Percentiles rank a stretch among this genome's conserved stretches.
Conservation (phyloP, 2,329 filamentous ascomycete species). For the Pleochaeta shiraiana region DNA sequence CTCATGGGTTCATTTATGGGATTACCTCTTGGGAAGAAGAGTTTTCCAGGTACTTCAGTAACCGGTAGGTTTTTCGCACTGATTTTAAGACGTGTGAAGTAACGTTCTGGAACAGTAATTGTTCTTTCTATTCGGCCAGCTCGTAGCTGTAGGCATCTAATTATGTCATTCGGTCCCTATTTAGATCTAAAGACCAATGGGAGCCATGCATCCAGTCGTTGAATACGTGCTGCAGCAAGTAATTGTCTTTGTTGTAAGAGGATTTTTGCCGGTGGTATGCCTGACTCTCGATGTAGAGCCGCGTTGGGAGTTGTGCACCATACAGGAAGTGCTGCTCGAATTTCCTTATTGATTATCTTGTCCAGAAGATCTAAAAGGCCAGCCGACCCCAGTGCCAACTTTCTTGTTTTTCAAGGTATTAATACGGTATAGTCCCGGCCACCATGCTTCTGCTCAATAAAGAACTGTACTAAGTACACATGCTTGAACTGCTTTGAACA, state of each 20-base stretch:
- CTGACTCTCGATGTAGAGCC: not conserved
- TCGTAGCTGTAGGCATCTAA: not conserved
- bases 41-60: not conserved
- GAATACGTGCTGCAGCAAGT: not conserved
- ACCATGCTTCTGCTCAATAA: not conserved
- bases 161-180: not conserved
- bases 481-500: not conserved
- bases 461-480: not conserved
- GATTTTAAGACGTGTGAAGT: not conserved
- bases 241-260: not conserved
- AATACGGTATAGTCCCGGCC: not conserved
- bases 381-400: not conserved
- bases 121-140: not conserved
- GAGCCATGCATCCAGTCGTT: not conserved
- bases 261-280: not conserved
- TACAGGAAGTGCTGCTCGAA: not conserved
- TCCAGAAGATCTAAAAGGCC: not conserved
- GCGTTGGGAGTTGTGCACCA: too few relatives aligned
- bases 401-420: not conserved
- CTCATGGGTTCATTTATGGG: not conserved
- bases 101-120: not conserved
- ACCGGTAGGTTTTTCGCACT: not conserved
- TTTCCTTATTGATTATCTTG: not conserved
- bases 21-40: not conserved
- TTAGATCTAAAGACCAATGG: not conserved